phyloP scores from a whole-genome alignment of 306 rosid genomes.

The Trifolium subterraneum region DNA sequence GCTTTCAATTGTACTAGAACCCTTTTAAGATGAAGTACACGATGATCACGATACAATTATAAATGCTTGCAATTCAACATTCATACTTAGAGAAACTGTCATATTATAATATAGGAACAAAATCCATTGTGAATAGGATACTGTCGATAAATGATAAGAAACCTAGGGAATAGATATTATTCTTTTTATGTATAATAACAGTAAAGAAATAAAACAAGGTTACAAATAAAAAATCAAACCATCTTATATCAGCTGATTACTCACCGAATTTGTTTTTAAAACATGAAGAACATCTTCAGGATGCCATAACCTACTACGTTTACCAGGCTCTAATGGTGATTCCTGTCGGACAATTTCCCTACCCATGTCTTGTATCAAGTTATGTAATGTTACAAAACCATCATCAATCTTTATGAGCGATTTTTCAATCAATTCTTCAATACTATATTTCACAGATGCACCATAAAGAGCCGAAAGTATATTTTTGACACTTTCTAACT shows the following conservation, averaged over 20 bases:
- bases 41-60: neutral
- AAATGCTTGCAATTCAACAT: neutral
- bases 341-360: slow-evolving; percentile 16
- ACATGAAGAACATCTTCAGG: neutral
- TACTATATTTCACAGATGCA: neutral
- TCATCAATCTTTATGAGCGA: slow-evolving; percentile 14
- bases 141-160: neutral
- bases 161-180: neutral
- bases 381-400: slow-evolving; percentile 2
- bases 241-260: neutral
- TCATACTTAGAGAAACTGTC: neutral
- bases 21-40: neutral
- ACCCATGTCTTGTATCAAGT: slow-evolving; percentile 25
- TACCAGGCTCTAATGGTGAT: neutral
- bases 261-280: neutral
- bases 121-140: neutral
- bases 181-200: neutral
- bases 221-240: neutral
- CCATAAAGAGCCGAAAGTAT: neutral
- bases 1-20: slow-evolving; percentile 27
- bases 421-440: neutral
- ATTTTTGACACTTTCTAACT: neutral
- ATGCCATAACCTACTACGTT: slow-evolving; percentile 1
- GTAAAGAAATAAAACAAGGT: no score
- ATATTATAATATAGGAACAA: neutral